phyloP scores from a whole-genome alignment of 176 grass and related monocot species.

The Tuctoria greenei region DNA sequence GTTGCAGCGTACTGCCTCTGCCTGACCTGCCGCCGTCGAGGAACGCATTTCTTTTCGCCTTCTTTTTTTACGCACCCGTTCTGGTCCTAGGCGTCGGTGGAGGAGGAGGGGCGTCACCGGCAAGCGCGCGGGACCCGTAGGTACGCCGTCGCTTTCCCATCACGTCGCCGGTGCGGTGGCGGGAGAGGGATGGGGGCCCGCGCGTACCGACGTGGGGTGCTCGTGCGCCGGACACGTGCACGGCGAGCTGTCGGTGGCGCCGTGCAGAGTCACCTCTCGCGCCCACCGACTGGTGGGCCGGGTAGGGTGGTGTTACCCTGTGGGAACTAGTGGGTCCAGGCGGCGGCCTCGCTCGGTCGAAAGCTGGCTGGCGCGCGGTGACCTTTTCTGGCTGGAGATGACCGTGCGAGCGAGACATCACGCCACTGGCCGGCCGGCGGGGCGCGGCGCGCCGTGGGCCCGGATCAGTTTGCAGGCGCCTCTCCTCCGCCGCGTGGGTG shows the following conservation, averaged over 20 bases:
- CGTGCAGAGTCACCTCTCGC: too few species aligned
- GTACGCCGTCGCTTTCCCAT: slow-evolving; percentile 54
- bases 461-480: not conserved
- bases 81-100: slow-evolving; percentile 9
- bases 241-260: slow-evolving; percentile 51
- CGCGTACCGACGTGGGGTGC: slow-evolving; percentile 27
- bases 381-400: not conserved
- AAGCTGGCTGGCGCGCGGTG: not conserved
- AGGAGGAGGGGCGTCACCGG: slow-evolving; percentile 39
- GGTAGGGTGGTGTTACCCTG: not conserved
- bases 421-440: not conserved
- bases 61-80: not conserved
- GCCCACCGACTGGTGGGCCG: slow-evolving; percentile 10
- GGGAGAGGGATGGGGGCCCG: not conserved
- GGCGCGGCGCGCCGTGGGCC: not conserved
- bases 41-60: not conserved
- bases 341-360: not conserved
- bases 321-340: slow-evolving; percentile 7
- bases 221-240: not conserved
- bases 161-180: slow-evolving; percentile 24
- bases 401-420: not conserved
- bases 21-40: too few species aligned
- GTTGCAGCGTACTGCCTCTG: slow-evolving; percentile 14
- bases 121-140: slow-evolving; percentile 31
- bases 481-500: not conserved